Percentiles rank a stretch among this genome's conserved stretches.
Evolutionary conservation across 345 rosid species (phyloP).

Genomic region (Moricandia moricandioides): DNA sequence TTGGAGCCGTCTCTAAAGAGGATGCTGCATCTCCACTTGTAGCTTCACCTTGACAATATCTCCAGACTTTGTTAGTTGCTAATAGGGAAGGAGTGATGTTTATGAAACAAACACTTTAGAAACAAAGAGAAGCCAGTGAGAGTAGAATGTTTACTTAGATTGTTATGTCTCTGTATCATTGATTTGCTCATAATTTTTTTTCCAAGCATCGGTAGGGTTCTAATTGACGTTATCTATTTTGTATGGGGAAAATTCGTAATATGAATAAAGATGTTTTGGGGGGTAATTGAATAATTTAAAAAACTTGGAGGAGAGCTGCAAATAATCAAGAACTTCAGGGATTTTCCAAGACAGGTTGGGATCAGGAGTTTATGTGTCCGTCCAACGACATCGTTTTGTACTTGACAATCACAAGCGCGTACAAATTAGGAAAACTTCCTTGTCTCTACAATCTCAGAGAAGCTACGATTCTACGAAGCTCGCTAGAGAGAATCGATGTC

Average conservation of each 20-base stretch:
- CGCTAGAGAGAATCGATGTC: constrained; percentile 46
- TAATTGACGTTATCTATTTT: constrained; percentile 25
- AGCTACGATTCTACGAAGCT: constrained; percentile 6
- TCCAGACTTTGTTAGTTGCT: constrained; percentile 11
- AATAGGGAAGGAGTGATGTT: constrained; percentile 10
- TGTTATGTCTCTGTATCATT: constrained; percentile 16
- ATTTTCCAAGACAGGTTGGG: neutral
- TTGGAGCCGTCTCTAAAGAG: constrained; percentile 65
- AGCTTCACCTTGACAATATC: constrained; percentile 60
- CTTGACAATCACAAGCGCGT: constrained; percentile 3
- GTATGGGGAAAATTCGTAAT: neutral
- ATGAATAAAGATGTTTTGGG: neutral
- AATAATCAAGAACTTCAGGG: neutral
- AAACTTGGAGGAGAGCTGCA: neutral
- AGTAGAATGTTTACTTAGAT: constrained; percentile 23
- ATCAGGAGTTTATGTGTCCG: neutral
- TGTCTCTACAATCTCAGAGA: constrained; percentile 2
- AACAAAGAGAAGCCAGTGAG: constrained; percentile 8
- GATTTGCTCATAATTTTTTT: neutral
- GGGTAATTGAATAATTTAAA: neutral
- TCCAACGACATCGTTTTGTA: constrained; percentile 15
- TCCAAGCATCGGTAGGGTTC: constrained; percentile 6
- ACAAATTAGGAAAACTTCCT: neutral
- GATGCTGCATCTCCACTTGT: constrained; percentile 60
- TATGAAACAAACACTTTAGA: constrained; percentile 9